Evolutionary conservation across 345 rosid genomes (phyloP), one percentile per base, ranked within the genome.

Genomic region (Eucalyptus fibrosa): DNA sequence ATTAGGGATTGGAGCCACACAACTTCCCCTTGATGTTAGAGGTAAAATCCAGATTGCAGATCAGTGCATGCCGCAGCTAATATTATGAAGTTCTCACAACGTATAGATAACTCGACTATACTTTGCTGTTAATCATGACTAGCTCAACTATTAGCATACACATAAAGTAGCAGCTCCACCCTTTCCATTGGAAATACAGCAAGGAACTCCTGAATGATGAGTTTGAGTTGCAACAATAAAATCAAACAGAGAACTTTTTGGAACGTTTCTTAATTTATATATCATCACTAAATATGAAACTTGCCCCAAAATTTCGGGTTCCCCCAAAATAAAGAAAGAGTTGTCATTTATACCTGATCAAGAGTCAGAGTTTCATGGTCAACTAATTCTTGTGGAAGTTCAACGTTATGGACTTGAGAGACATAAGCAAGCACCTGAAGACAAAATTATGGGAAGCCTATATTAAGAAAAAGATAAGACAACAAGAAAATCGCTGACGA

Each of bases 371-470:
- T 90, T 86, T 96, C 95, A 62, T 94, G 94, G 90, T 98, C 96
- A 89, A 97, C 94, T 87, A 88, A 87, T 67, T 91, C 97, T 88
- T 97, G 97, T 40, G 98, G 99, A 90, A 98, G 97, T 89, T 94
- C 90, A 90, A 98, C 96, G 60, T 96, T 90, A 93, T 96, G 98
- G 88, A 93, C 99, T 96, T 96, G 98, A 16, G 99, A 98, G 90
- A 98, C 99, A 92, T 96, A 98, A 42, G 99, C 98, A 94, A 98
- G 93, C 91, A 98, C 93, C 99, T 97, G 94, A 89, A 93, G 86
- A 86, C 69, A 89, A 40, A 83, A 55, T 86, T 28, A 86, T 7
- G 56, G 17, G 40, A 86, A 50, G 87, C 55, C 55, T 50, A 8
- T 45, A 72, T 72, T 72, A 72, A 77, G 45, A 37, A 77, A 77